A percentile compares a stretch with the other conserved stretches of the same genome.
Conservation (phyloP, 805 yeast genomes). For the Schwanniomyces pseudopolymorphus region DNA sequence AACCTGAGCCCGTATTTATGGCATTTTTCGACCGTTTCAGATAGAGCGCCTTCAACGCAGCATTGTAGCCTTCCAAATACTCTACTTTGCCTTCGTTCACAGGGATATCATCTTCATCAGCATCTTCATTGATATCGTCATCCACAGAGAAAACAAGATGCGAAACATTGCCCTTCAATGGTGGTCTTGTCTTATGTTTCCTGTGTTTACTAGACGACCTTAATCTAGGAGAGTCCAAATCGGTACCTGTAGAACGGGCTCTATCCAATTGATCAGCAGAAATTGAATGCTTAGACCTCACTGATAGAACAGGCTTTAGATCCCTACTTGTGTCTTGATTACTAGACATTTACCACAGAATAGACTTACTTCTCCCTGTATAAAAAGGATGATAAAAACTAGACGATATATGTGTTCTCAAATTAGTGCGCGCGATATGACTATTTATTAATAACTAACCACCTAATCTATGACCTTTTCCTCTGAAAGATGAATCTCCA, state of each 20-base stretch:
- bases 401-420: neutral
- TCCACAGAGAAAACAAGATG: slow-evolving; percentile 67
- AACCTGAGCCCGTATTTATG: neutral
- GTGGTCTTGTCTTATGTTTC: slow-evolving; percentile 28
- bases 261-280: neutral
- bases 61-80: slow-evolving; percentile 71
- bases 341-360: neutral
- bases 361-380: neutral
- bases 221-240: slow-evolving; percentile 11
- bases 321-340: neutral
- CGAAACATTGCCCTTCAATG: slow-evolving; percentile 25
- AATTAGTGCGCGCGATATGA: neutral
- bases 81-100: slow-evolving; percentile 23
- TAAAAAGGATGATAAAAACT: neutral
- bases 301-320: slow-evolving; percentile 1
- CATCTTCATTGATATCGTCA: slow-evolving; percentile 68
- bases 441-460: slow-evolving; percentile 9
- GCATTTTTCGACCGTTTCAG: slow-evolving; percentile 16
- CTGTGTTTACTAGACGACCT: slow-evolving; percentile 12
- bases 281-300: slow-evolving; percentile 1
- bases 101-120: slow-evolving; percentile 55
- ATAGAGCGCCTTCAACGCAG: slow-evolving; percentile 53
- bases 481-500: slow-evolving; percentile 23
- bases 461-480: slow-evolving; percentile 39
- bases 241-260: neutral